Evolutionary conservation across 805 yeast genomes (phyloP).

Genomic region (Cyberlindnera samutprakarnensis): DNA sequence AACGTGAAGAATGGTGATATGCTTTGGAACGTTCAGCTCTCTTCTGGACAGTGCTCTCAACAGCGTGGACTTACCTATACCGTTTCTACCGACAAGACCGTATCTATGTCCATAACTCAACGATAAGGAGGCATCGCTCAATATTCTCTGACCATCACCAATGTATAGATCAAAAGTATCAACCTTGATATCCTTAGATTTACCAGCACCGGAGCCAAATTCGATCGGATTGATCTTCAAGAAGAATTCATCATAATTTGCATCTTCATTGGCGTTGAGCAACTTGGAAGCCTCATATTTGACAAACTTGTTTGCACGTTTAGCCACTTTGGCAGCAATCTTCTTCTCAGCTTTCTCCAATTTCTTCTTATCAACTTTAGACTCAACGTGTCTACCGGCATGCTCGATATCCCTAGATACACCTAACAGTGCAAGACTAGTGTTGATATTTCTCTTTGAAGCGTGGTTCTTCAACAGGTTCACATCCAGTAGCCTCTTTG

Average conservation of each 20-base stretch:
- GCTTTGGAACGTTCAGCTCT: constrained; percentile 90
- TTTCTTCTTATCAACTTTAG: constrained; percentile 93
- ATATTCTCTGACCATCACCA: constrained; percentile 90
- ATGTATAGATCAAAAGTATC: constrained; percentile 92
- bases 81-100: constrained; percentile 97
- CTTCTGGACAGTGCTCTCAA: constrained; percentile 87
- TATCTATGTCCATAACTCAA: constrained; percentile 90
- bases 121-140: constrained; percentile 80
- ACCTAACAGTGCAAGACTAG: constrained; percentile 70
- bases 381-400: constrained; percentile 84
- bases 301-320: constrained; percentile 72
- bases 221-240: constrained; percentile 93
- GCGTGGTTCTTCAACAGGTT: constrained; percentile 59
- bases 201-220: constrained; percentile 83
- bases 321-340: constrained; percentile 95
- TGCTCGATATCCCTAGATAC: constrained; percentile 84
- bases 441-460: constrained; percentile 61
- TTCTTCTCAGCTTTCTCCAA: constrained; percentile 95
- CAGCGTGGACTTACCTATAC: constrained; percentile 97
- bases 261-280: constrained; percentile 52
- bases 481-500: constrained; percentile 77
- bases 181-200: constrained; percentile 91
- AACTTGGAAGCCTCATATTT: constrained; percentile 92
- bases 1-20: constrained; percentile 91
- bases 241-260: constrained; percentile 91